phyloP scores from a whole-genome alignment of 805 yeast species.

The Lachancea fermentati region DNA sequence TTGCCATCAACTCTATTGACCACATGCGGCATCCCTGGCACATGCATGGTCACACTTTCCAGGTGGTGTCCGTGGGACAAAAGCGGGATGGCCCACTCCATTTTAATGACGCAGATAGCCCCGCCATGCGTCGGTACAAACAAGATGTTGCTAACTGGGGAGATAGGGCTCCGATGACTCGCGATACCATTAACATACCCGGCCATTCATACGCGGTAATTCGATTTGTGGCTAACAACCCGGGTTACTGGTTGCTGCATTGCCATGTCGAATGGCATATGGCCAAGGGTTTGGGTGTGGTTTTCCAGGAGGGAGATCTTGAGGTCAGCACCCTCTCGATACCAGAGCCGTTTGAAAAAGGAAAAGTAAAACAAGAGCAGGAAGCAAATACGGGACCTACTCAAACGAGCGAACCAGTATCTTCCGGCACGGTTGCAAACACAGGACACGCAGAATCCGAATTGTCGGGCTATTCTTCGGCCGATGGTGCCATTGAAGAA shows the following conservation, averaged over 20 bases:
- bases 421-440: too few species aligned
- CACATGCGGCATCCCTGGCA: constrained; percentile 66
- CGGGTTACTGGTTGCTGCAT: constrained; percentile 79
- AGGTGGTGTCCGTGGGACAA: constrained; percentile 41
- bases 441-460: too few species aligned
- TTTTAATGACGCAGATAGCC: constrained; percentile 35
- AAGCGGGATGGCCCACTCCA: constrained; percentile 37
- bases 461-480: too few species aligned
- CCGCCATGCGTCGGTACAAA: constrained; percentile 37
- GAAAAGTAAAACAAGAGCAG: neutral
- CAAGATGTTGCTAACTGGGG: constrained; percentile 21
- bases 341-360: constrained; percentile 1
- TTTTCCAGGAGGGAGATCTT: constrained; percentile 36
- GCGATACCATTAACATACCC: constrained; percentile 62
- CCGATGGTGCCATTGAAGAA: too few species aligned
- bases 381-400: neutral
- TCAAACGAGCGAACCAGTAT: too few species aligned
- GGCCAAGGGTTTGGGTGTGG: constrained; percentile 54
- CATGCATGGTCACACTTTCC: constrained; percentile 56
- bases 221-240: constrained; percentile 59
- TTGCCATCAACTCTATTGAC: constrained; percentile 61
- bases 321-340: constrained; percentile 1
- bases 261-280: constrained; percentile 74
- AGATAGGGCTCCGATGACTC: constrained; percentile 39
- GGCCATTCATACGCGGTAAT: constrained; percentile 52